Percentiles rank a stretch among this genome's conserved stretches.
Conservation (phyloP, 208 protist species). For the Acanthamoeba culbertsoni region DNA sequence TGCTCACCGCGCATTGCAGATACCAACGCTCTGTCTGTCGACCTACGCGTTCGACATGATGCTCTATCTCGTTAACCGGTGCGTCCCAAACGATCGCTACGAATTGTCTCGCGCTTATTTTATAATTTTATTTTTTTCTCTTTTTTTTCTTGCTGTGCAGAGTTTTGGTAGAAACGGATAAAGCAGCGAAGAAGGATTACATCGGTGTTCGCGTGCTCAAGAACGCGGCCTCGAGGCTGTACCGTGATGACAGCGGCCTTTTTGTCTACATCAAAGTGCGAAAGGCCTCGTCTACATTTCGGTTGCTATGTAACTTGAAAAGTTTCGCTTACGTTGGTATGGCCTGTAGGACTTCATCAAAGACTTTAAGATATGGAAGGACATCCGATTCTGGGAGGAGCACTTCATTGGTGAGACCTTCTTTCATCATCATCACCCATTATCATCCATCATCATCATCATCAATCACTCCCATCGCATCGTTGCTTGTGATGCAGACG, state of each 20-base stretch:
- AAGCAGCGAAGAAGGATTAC: neutral
- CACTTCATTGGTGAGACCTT: neutral
- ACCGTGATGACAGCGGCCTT: slow-evolving; percentile 36
- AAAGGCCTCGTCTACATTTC: no score
- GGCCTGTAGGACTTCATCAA: slow-evolving; percentile 48
- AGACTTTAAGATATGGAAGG: slow-evolving; percentile 51
- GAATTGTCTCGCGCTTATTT: no score
- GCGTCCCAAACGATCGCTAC: no score
- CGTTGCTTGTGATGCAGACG: neutral
- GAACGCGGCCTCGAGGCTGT: slow-evolving; percentile 2
- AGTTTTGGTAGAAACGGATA: slow-evolving; percentile 28
- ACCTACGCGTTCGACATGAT: slow-evolving; percentile 58
- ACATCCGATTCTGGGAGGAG: slow-evolving; percentile 32
- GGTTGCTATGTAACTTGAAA: no score
- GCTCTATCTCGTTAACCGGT: slow-evolving; percentile 41
- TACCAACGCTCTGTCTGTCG: neutral
- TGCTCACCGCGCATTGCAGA: neutral
- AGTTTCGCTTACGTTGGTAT: neutral
- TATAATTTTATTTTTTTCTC: no score
- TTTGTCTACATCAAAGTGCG: slow-evolving; percentile 51
- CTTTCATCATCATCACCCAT: neutral
- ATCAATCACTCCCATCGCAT: neutral
- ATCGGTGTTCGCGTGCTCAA: slow-evolving; percentile 36
- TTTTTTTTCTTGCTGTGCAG: no score
- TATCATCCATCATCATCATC: no score